Percentiles rank a stretch among this genome's conserved stretches.
These are phyloP conservation scores for Fraxinus greggii DNA, from an alignment of 305 asterid genomes.

Conservation along the genomic window DNA sequence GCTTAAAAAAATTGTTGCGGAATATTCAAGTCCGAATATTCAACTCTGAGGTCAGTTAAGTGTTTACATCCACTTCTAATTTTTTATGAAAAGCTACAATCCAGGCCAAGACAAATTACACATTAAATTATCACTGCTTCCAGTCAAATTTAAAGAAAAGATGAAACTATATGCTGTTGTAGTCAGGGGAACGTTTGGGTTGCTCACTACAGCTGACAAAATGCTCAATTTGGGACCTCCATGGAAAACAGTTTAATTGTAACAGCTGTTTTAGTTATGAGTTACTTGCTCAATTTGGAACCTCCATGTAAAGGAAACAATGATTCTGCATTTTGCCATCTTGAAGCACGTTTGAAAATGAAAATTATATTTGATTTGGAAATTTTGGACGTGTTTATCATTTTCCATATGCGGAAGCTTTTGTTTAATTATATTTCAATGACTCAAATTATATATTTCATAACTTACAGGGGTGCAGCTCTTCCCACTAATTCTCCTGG, in stretches of 20 bases:
- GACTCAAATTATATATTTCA: slow-evolving; percentile 18
- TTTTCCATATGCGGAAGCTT: slow-evolving; percentile 7
- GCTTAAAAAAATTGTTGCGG: neutral
- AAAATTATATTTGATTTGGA: neutral
- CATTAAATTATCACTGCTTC: neutral
- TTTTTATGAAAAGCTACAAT: neutral
- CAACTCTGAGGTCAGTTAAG: neutral
- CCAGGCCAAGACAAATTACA: neutral
- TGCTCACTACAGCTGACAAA: neutral
- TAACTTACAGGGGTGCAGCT: slow-evolving; percentile 86
- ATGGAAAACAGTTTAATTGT: neutral
- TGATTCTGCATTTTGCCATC: neutral
- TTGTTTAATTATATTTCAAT: slow-evolving; percentile 18
- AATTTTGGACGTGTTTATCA: neutral
- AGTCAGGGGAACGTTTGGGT: neutral
- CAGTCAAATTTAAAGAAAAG: neutral
- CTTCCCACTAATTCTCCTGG: slow-evolving; percentile 89
- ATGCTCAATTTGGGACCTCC: neutral
- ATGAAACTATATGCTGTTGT: neutral
- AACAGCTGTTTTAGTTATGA: neutral
- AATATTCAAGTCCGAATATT: neutral
- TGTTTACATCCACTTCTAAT: neutral
- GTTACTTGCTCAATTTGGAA: neutral
- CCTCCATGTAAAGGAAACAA: neutral
- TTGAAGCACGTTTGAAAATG: neutral